phyloP scores from a whole-genome alignment of 1,284 basidiomycete genomes.

The Trametes versicolor region DNA sequence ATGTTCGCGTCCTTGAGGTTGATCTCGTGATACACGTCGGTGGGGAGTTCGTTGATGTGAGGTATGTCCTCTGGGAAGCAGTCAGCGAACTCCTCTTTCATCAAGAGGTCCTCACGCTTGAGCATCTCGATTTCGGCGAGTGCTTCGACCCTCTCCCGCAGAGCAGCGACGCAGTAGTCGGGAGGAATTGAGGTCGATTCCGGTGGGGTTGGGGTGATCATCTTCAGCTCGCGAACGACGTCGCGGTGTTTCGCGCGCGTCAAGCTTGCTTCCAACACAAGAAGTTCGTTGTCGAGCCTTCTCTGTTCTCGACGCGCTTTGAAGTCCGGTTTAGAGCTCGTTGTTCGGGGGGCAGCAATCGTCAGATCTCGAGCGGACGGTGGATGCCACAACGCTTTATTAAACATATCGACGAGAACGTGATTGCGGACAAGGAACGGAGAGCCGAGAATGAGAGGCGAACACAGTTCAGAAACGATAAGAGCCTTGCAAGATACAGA shows the following conservation, averaged over 20 bases:
- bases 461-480: not conserved
- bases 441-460: not conserved
- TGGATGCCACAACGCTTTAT: not conserved
- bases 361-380: not conserved
- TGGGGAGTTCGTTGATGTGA: not conserved
- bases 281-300: not conserved
- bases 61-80: not conserved
- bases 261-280: not conserved
- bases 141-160: not conserved
- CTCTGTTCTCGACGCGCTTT: not conserved
- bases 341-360: not conserved
- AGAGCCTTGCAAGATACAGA: not conserved
- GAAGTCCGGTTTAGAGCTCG: not conserved
- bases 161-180: not conserved
- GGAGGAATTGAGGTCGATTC: not conserved
- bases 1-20: not conserved
- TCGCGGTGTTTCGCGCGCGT: not conserved
- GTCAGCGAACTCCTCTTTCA: not conserved
- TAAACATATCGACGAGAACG: not conserved
- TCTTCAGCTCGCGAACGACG: not conserved
- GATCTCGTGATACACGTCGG: not conserved
- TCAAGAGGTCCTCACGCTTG: not conserved
- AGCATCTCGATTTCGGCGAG: not conserved
- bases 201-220: not conserved
- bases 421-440: not conserved